Conservation (phyloP, 345 rosid species). For the Eucalyptus leucophloia region DNA sequence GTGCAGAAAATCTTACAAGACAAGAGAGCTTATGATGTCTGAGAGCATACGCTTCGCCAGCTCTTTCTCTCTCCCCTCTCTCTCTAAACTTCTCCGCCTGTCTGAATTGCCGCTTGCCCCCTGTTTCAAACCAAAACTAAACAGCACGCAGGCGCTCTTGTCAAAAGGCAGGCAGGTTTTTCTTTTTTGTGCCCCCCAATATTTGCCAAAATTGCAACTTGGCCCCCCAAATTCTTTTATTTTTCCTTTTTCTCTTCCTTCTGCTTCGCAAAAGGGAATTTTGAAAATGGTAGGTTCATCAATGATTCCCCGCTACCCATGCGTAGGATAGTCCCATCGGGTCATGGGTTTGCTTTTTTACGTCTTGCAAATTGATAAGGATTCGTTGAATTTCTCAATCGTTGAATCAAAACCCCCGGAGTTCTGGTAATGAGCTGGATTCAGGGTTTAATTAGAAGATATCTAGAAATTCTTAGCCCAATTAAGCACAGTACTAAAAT, state of each 20-base stretch:
- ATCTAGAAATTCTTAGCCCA: not conserved
- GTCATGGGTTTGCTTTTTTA: not conserved
- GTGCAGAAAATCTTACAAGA: not conserved
- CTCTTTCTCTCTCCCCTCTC: not conserved
- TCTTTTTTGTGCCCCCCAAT: not conserved
- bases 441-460: not conserved
- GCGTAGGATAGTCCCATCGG: not conserved
- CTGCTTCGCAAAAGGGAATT: not conserved
- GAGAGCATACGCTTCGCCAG: not conserved
- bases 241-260: not conserved
- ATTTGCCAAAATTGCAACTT: not conserved
- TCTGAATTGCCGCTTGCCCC: conserved; percentile 23
- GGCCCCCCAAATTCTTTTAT: not conserved
- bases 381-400: not conserved
- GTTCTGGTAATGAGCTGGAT: not conserved
- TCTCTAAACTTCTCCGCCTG: not conserved
- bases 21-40: not conserved
- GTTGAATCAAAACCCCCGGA: not conserved
- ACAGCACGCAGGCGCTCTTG: not conserved
- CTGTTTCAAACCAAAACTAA: conserved; percentile 10
- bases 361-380: not conserved
- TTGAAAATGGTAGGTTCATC: not conserved
- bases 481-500: not conserved
- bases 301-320: not conserved
- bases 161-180: not conserved